phyloP scores from a whole-genome alignment of 257 asterid species.

The Nicotiana tabacum region DNA sequence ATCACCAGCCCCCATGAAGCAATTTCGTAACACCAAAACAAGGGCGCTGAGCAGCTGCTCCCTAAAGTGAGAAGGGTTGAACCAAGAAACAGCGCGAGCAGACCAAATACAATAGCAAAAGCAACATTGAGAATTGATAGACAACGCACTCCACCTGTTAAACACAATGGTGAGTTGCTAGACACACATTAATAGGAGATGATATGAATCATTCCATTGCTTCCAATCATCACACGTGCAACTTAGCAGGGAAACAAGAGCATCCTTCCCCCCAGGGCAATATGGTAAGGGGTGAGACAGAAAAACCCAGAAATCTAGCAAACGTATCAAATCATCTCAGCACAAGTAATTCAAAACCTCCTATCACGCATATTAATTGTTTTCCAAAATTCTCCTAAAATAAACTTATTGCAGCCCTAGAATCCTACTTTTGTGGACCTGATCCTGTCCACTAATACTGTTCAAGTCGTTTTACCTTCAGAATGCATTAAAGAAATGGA shows the following conservation, averaged over 20 bases:
- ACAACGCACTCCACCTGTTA: slow-evolving; percentile 85
- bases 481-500: neutral
- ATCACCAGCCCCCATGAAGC: slow-evolving; percentile 76
- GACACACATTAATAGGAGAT: neutral
- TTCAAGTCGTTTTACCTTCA: neutral
- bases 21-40: slow-evolving; percentile 93
- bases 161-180: neutral
- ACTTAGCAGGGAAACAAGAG: neutral
- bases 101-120: slow-evolving; percentile 69
- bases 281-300: neutral
- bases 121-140: slow-evolving; percentile 67
- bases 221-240: neutral
- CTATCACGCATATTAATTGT: neutral
- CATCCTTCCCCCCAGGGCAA: neutral
- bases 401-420: neutral
- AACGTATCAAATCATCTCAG: neutral
- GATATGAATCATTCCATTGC: neutral
- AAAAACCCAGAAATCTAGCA: neutral
- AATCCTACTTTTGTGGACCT: neutral
- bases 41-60: slow-evolving; percentile 85
- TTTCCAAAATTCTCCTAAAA: neutral
- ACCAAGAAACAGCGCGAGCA: slow-evolving; percentile 86
- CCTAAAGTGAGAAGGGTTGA: slow-evolving; percentile 90
- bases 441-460: neutral
- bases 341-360: neutral